Evolutionary conservation across 2,329 filamentous ascomycete species (phyloP).

Genomic region (Verticillium albo-atrum): DNA sequence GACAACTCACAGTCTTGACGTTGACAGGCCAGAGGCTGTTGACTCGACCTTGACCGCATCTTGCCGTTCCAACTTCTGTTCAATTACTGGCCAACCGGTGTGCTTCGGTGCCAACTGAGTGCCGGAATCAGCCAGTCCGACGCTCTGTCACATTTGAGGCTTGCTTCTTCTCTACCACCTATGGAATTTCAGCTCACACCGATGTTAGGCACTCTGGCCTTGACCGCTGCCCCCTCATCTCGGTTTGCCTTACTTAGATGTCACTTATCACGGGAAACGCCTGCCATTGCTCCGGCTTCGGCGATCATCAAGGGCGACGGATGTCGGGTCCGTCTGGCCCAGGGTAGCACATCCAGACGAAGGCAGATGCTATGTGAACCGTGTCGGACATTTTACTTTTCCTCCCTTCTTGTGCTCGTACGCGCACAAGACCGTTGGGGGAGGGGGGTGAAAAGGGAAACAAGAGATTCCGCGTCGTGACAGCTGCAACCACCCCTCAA

Average conservation of each 20-base stretch:
- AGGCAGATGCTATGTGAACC: slow-evolving; percentile 11
- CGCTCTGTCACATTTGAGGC: slow-evolving; percentile 11
- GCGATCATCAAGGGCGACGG: not conserved
- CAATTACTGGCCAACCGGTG: not conserved
- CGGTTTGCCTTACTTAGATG: not conserved
- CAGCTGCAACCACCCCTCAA: slow-evolving; percentile 33
- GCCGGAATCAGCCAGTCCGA: not conserved
- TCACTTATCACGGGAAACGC: not conserved
- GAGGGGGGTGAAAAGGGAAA: slow-evolving; percentile 15
- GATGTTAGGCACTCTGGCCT: not conserved
- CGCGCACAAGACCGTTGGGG: slow-evolving; percentile 28
- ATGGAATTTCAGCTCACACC: not conserved
- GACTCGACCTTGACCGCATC: slow-evolving; percentile 28
- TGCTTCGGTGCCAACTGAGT: not conserved
- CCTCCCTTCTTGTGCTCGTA: slow-evolving; percentile 26
- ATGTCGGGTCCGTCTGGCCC: not conserved
- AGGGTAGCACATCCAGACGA: slow-evolving; percentile 8
- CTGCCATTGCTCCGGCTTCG: not conserved
- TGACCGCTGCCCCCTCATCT: not conserved
- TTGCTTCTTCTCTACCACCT: slow-evolving; percentile 1
- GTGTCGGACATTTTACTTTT: slow-evolving; percentile 16
- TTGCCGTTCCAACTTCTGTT: not conserved
- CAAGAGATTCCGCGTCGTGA: slow-evolving; percentile 30
- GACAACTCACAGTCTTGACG: slow-evolving; percentile 18
- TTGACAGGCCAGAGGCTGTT: slow-evolving; percentile 21